Evolutionary conservation across 257 asterid species (phyloP).

Genomic region (Gardenia jasminoides): DNA sequence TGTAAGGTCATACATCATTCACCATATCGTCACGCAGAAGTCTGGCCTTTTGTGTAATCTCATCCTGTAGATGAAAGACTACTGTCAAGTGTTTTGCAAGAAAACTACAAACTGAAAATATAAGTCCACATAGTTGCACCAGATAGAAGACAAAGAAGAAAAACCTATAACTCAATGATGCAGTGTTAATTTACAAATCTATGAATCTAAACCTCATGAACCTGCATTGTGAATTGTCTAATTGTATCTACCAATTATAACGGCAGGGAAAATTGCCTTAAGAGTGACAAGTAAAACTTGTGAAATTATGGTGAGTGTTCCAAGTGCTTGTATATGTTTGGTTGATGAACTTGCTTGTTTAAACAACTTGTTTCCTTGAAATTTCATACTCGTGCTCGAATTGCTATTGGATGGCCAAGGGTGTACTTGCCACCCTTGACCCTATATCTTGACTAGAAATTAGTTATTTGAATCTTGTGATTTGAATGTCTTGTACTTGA

Average conservation of each 20-base stretch:
- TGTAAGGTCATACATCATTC: constrained; percentile 47
- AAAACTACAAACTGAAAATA: neutral
- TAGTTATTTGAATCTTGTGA: too few species aligned
- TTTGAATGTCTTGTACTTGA: too few species aligned
- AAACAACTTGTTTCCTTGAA: too few species aligned
- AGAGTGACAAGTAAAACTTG: too few species aligned
- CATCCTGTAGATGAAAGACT: constrained; percentile 45
- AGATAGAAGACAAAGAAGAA: neutral
- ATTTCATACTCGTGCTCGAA: too few species aligned
- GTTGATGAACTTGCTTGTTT: too few species aligned
- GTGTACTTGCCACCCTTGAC: too few species aligned
- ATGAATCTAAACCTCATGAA: too few species aligned
- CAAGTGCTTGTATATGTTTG: too few species aligned
- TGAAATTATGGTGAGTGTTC: too few species aligned
- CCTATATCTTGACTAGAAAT: too few species aligned
- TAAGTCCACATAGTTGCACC: neutral
- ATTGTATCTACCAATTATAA: neutral
- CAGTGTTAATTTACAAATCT: neutral
- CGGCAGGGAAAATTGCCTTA: neutral
- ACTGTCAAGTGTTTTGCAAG: neutral
- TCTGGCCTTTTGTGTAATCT: constrained; percentile 56
- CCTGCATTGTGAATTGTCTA: neutral
- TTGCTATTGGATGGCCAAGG: too few species aligned
- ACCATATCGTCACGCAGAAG: constrained; percentile 60
- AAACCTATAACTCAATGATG: neutral